These are phyloP conservation scores for Phanerochaete sordida DNA, from an alignment of 768 basidiomycete species.

Conservation along the genomic window DNA sequence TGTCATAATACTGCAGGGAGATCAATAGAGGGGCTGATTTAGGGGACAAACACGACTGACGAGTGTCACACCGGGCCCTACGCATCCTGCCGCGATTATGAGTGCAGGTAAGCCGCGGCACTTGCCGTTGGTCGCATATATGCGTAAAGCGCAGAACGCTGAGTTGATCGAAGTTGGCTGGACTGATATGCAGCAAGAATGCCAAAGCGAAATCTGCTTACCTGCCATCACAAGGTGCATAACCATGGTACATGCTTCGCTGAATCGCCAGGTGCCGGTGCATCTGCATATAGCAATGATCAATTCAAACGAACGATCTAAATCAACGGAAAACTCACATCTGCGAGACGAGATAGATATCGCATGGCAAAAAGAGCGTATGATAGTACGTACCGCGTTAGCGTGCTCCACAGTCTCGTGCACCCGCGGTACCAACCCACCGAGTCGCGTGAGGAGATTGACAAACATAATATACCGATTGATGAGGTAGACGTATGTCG, in stretches of 20 bases:
- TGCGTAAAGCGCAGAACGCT: background rate
- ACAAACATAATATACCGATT: conserved; percentile 20
- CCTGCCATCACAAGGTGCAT: background rate
- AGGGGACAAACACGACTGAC: no score
- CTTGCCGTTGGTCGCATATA: background rate
- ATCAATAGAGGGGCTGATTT: no score
- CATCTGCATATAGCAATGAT: background rate
- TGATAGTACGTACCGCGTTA: background rate
- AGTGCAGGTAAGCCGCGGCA: background rate
- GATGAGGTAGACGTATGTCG: conserved; percentile 15
- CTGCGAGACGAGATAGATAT: background rate
- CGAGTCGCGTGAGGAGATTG: background rate
- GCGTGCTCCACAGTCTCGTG: background rate
- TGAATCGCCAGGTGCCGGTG: background rate
- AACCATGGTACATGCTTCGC: background rate
- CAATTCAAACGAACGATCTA: no score
- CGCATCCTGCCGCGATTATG: background rate
- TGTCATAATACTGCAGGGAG: no score
- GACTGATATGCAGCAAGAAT: no score
- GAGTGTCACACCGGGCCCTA: background rate
- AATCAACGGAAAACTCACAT: no score
- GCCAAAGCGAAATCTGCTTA: background rate
- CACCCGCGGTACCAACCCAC: background rate
- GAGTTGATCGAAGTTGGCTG: background rate
- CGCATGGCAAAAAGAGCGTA: no score